Conservation (phyloP, 2,329 filamentous ascomycete species). For the Colletotrichum orchidophilum region DNA sequence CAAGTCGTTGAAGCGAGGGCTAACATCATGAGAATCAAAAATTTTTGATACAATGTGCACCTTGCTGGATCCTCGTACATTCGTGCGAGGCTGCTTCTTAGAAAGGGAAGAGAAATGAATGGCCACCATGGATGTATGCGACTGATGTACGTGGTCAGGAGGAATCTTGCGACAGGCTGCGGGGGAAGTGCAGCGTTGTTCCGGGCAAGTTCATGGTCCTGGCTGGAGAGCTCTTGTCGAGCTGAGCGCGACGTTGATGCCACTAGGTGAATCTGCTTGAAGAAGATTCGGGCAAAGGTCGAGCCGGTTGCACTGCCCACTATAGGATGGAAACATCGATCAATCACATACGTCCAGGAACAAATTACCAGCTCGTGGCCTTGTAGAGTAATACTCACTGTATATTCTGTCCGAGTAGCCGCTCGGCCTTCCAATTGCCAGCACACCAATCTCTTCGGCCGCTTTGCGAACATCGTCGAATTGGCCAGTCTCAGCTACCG, state of each 20-base stretch:
- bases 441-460: slow-evolving; percentile 38
- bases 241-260: background rate
- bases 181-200: slow-evolving; percentile 37
- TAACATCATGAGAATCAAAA: slow-evolving; percentile 34
- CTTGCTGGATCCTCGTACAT: slow-evolving; percentile 33
- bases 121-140: slow-evolving; percentile 41
- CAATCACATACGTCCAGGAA: background rate
- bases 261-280: slow-evolving; percentile 36
- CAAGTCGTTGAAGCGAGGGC: slow-evolving; percentile 35
- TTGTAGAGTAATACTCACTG: slow-evolving; percentile 14
- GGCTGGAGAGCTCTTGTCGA: background rate
- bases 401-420: slow-evolving; percentile 34
- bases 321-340: background rate
- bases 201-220: background rate
- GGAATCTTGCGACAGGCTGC: slow-evolving; percentile 29
- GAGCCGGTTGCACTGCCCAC: slow-evolving; percentile 39
- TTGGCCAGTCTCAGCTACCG: background rate
- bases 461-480: slow-evolving; percentile 34
- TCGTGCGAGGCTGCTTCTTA: slow-evolving; percentile 28
- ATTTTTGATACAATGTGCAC: slow-evolving; percentile 33
- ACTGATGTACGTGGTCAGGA: slow-evolving; percentile 36
- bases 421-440: slow-evolving; percentile 36
- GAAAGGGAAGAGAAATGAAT: slow-evolving; percentile 35
- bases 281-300: slow-evolving; percentile 40
- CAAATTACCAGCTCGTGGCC: background rate